phyloP scores from a whole-genome alignment of 2,329 filamentous ascomycete species.

The Calycina marina region DNA sequence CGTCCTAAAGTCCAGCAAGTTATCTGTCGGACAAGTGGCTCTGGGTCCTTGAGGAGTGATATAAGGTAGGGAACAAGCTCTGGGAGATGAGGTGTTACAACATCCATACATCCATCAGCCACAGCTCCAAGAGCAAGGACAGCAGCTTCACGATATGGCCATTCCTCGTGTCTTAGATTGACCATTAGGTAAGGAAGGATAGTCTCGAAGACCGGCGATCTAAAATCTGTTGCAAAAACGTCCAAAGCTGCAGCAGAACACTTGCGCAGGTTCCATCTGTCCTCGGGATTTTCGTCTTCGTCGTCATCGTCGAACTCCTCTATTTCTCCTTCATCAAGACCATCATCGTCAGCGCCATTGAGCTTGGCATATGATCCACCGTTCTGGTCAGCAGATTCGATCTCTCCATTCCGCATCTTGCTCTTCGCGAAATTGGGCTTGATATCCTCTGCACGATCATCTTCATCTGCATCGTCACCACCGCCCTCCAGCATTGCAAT shows the following conservation, averaged over 20 bases:
- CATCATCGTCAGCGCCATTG: constrained; percentile 38
- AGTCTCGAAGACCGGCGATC: constrained; percentile 73
- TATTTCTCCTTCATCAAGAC: constrained; percentile 79
- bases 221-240: constrained; percentile 83
- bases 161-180: constrained; percentile 77
- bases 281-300: constrained; percentile 70
- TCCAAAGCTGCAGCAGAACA: constrained; percentile 93
- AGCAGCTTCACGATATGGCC: constrained; percentile 85
- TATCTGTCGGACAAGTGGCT: constrained; percentile 88
- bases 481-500: constrained; percentile 73
- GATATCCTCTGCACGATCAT: constrained; percentile 82
- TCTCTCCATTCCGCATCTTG: constrained; percentile 31
- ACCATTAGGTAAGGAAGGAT: constrained; percentile 86
- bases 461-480: constrained; percentile 78
- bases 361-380: constrained; percentile 42
- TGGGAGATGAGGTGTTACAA: constrained; percentile 78
- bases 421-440: constrained; percentile 81
- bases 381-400: constrained; percentile 32
- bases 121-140: constrained; percentile 90
- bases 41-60: constrained; percentile 65
- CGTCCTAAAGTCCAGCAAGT: constrained; percentile 95
- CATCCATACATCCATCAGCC: constrained; percentile 83
- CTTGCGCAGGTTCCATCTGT: constrained; percentile 89
- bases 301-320: constrained; percentile 58
- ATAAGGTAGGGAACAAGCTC: constrained; percentile 78